Conservation (phyloP, 139 green algal species). For the Eudorina sp. region DNA sequence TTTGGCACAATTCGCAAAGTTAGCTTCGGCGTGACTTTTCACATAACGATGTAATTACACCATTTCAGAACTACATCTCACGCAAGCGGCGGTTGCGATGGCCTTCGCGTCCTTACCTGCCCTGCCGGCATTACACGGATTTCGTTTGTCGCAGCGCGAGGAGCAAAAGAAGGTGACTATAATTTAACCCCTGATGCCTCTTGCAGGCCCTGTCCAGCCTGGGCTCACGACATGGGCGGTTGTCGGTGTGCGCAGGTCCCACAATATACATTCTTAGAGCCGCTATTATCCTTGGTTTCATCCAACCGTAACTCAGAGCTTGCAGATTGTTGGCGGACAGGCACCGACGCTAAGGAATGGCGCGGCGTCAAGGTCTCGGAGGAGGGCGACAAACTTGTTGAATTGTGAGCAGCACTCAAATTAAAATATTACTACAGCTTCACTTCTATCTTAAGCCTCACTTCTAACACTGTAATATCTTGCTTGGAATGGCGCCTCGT, state of each 20-base stretch:
- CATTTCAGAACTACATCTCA: no score
- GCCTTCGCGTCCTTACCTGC: not conserved
- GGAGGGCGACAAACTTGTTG: conserved; percentile 6
- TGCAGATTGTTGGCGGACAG: not conserved
- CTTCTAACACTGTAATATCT: no score
- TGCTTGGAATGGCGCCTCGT: not conserved
- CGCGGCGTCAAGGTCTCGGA: conserved; percentile 21
- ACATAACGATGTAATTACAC: no score
- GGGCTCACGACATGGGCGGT: not conserved
- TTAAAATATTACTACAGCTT: not conserved
- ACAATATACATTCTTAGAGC: not conserved
- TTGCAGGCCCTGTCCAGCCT: not conserved
- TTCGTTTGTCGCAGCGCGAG: not conserved
- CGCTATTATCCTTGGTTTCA: not conserved
- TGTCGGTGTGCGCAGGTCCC: not conserved
- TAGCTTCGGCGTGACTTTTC: no score
- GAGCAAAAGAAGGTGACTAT: not conserved
- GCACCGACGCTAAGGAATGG: conserved; percentile 22
- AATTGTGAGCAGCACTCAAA: conserved; percentile 16
- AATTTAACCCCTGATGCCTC: not conserved
- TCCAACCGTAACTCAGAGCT: conserved; percentile 17
- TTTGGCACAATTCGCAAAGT: no score
- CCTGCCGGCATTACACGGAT: conserved; percentile 18
- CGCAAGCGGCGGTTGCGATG: not conserved
- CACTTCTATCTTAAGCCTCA: not conserved